Conservation (phyloP, 192 early-diverging fungal species). For the Kappamyces sp. region DNA sequence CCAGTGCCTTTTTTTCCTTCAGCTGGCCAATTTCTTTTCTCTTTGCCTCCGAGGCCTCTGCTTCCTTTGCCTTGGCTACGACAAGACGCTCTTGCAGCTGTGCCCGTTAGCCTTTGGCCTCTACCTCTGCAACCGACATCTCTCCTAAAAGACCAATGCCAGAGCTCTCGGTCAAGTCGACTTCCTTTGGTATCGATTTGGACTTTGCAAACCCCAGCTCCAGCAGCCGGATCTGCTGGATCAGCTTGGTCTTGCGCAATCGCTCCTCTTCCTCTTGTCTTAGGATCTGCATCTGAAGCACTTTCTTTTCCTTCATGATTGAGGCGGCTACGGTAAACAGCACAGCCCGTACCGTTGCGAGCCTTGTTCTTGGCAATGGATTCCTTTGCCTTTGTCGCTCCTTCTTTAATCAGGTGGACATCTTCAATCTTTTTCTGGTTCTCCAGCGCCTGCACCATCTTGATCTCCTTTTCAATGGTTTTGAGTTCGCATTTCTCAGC, state of each 20-base stretch:
- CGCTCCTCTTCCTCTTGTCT: constrained; percentile 34
- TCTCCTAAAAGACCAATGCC: constrained; percentile 43
- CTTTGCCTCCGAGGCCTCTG: constrained; percentile 23
- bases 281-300: constrained; percentile 15
- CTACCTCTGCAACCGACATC: constrained; percentile 50
- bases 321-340: not conserved
- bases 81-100: constrained; percentile 49
- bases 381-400: constrained; percentile 36
- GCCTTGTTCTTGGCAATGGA: constrained; percentile 32
- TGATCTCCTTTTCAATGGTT: constrained; percentile 11
- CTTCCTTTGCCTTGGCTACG: constrained; percentile 19
- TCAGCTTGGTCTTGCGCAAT: constrained; percentile 37
- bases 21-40: constrained; percentile 32
- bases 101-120: not conserved
- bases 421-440: constrained; percentile 38
- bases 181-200: constrained; percentile 27
- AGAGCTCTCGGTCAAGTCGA: constrained; percentile 43
- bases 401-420: constrained; percentile 42
- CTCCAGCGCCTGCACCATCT: constrained; percentile 28
- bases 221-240: constrained; percentile 47
- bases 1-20: constrained; percentile 16
- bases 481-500: constrained; percentile 32
- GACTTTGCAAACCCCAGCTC: constrained; percentile 38
- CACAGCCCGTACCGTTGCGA: constrained; percentile 27
- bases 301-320: constrained; percentile 21